These are phyloP conservation scores for Fraxinus angustifolia DNA, from an alignment of 305 asterid species.

Conservation along the genomic window DNA sequence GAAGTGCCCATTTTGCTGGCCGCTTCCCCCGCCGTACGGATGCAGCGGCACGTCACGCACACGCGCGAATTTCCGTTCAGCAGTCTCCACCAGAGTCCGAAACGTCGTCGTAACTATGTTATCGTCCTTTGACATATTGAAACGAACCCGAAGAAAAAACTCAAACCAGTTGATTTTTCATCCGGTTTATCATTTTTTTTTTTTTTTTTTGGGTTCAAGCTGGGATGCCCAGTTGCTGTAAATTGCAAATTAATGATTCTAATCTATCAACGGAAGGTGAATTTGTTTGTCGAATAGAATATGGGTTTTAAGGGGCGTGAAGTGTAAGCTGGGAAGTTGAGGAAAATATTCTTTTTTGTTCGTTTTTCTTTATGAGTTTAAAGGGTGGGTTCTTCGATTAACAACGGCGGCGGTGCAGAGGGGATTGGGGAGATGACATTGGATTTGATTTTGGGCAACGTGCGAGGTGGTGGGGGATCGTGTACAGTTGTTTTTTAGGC, in stretches of 20 bases:
- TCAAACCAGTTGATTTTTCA: slow-evolving; percentile 24
- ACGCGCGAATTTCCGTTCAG: slow-evolving; percentile 90
- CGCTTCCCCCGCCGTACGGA: slow-evolving; percentile 54
- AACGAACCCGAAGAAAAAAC: neutral
- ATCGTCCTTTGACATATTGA: slow-evolving; percentile 53
- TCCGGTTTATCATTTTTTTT: slow-evolving; percentile 25
- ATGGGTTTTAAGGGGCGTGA: slow-evolving; percentile 20
- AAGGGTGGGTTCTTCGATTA: slow-evolving; percentile 12
- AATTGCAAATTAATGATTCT: slow-evolving; percentile 1
- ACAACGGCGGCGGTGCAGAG: slow-evolving; percentile 31
- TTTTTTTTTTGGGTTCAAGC: slow-evolving; percentile 12
- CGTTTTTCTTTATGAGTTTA: neutral
- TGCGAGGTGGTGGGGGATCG: slow-evolving; percentile 20
- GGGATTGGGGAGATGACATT: slow-evolving; percentile 14
- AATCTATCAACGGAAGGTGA: neutral
- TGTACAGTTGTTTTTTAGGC: neutral
- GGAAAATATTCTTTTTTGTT: slow-evolving; percentile 37
- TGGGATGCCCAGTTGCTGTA: slow-evolving; percentile 14
- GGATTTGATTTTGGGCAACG: slow-evolving; percentile 19
- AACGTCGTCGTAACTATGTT: slow-evolving; percentile 46
- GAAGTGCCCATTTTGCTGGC: slow-evolving; percentile 54
- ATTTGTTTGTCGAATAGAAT: neutral
- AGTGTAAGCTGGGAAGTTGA: slow-evolving; percentile 43
- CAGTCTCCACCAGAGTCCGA: slow-evolving; percentile 63
- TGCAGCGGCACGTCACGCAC: slow-evolving; percentile 90